Evolutionary conservation across 768 basidiomycete species (phyloP), one percentile per base, ranked within the genome.

Genomic region (Postia placenta): DNA sequence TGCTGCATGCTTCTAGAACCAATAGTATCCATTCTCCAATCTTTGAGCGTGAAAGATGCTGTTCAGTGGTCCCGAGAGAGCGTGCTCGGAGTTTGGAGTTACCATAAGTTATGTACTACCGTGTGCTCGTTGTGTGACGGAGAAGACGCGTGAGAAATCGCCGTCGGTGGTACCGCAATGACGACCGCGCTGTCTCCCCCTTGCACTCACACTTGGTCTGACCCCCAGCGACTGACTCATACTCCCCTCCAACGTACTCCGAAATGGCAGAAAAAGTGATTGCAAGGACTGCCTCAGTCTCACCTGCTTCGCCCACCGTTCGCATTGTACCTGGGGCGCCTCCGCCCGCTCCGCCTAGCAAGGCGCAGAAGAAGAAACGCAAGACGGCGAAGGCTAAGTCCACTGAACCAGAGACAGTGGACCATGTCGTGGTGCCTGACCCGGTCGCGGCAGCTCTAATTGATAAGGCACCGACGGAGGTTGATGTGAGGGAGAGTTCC

Each of bases 261-360:
- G 9, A 15, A 33, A 24, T 48, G 36, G 30, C 30, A 33, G 30
- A 33, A 33, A 33, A 33, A 33, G 15, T 15, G 7, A 33, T 20
- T 39, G 38, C 7, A 39, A 39, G 38, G 19, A 51, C 36, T 50
- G 75, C 74, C 72, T 59, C 64, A 42, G 71, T 69, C 40, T 58
- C 65, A 42, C 4, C 54, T 11, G 37, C 51, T 20, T 39, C 58
- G 5, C 51, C 55, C 1, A 55, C 67, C 28, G 65, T 68, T 27
- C 84, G 89, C 49, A 61, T 86, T 53, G 74, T 92, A 49, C 89
- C 89, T 22, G 89, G 89, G 40, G 89, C 89, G 11, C 87, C 82
- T 47, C 81, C 83, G 0, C 79, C 81, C 37, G 56, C 73, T 4
- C 69, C 80, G 0, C 52, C 69, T 3, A 74, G 84, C 30, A 89